Conservation (phyloP, 371 early-diverging fungal genomes). For the Blakeslea trispora region DNA sequence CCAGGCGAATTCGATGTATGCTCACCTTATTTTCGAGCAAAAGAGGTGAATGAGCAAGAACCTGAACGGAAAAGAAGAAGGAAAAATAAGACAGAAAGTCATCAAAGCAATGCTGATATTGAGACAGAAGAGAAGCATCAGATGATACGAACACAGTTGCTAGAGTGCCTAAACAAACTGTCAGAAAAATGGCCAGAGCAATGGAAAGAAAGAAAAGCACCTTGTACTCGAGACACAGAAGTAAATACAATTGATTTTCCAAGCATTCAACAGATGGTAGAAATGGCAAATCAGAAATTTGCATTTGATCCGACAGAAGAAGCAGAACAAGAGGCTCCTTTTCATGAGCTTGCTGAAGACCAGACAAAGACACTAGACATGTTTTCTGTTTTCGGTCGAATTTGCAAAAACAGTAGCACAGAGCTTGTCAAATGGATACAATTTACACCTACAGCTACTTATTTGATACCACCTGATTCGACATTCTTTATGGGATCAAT, state of each 20-base stretch:
- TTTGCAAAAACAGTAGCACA: slow-evolving; percentile 20
- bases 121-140: slow-evolving; percentile 35
- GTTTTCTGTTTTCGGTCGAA: slow-evolving; percentile 34
- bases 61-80: slow-evolving; percentile 19
- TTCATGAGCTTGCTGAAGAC: slow-evolving; percentile 1
- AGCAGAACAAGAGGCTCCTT: neutral
- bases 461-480: slow-evolving; percentile 40
- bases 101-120: slow-evolving; percentile 23
- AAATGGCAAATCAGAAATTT: slow-evolving; percentile 22
- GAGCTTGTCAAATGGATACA: slow-evolving; percentile 14
- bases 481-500: slow-evolving; percentile 44
- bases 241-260: slow-evolving; percentile 34
- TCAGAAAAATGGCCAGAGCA: slow-evolving; percentile 1
- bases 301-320: neutral
- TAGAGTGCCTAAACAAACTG: slow-evolving; percentile 13
- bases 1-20: slow-evolving; percentile 35
- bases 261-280: slow-evolving; percentile 31
- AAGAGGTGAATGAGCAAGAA: slow-evolving; percentile 1
- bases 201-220: slow-evolving; percentile 8
- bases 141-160: slow-evolving; percentile 17
- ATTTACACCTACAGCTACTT: slow-evolving; percentile 23
- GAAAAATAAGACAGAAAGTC: slow-evolving; percentile 1
- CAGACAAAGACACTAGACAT: slow-evolving; percentile 24
- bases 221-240: neutral
- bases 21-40: slow-evolving; percentile 37